Conservation (phyloP, 208 protist species). For the Sergeia podlipaevii region DNA sequence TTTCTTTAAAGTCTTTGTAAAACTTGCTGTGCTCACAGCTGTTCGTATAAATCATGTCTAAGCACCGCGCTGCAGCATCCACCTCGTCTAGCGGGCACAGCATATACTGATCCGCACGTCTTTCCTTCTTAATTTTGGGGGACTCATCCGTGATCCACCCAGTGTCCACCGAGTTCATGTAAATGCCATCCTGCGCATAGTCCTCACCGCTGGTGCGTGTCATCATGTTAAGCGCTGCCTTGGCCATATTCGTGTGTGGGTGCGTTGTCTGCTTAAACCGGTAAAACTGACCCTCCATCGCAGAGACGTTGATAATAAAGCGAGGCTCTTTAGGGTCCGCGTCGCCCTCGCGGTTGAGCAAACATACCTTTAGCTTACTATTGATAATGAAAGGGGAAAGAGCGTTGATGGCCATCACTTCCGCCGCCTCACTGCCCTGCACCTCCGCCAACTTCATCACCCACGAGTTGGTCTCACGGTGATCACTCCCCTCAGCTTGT, state of each 20-base stretch:
- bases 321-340: constrained; percentile 52
- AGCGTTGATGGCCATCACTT: constrained; percentile 97
- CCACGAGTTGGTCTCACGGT: constrained; percentile 89
- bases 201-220: constrained; percentile 91
- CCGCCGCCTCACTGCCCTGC: constrained; percentile 89
- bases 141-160: constrained; percentile 98
- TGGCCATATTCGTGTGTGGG: constrained; percentile 98
- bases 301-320: constrained; percentile 97
- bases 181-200: constrained; percentile 92
- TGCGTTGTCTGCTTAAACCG: constrained; percentile 92
- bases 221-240: constrained; percentile 99
- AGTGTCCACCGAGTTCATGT: constrained; percentile 98
- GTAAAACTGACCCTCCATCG: constrained; percentile 98
- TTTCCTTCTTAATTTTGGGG: constrained; percentile 82
- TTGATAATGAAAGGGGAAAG: constrained; percentile 96
- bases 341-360: constrained; percentile 68
- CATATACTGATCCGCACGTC: constrained; percentile 48
- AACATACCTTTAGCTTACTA: constrained; percentile 83
- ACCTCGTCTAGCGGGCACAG: constrained; percentile 94
- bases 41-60: constrained; percentile 93
- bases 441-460: constrained; percentile 89
- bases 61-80: constrained; percentile 94
- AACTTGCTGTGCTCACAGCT: constrained; percentile 77
- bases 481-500: constrained; percentile 81
- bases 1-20: constrained; percentile 90